phyloP scores from a whole-genome alignment of 805 yeast genomes.

The Candida argentea region DNA sequence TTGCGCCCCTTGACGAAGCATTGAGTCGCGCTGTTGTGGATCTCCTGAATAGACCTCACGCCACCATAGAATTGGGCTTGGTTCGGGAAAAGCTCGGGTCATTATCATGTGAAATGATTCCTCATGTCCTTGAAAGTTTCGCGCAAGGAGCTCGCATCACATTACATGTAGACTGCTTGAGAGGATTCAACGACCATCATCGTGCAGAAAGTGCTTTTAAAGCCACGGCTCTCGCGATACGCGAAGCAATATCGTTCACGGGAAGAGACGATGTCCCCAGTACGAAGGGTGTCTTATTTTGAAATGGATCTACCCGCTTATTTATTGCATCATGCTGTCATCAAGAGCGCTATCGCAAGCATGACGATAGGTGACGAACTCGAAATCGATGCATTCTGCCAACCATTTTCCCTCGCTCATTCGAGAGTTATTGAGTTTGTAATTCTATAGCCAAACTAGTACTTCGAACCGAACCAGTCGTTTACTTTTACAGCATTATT shows the following conservation, averaged over 20 bases:
- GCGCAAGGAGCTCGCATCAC: slow-evolving; percentile 89
- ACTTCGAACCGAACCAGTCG: no score
- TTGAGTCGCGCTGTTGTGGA: slow-evolving; percentile 94
- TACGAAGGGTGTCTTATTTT: slow-evolving; percentile 89
- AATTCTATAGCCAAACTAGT: no score
- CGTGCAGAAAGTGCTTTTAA: slow-evolving; percentile 94
- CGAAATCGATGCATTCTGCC: no score
- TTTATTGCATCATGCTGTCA: no score
- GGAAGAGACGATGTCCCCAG: slow-evolving; percentile 91
- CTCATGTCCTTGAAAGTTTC: slow-evolving; percentile 92
- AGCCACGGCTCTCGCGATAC: slow-evolving; percentile 87
- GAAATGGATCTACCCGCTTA: no score
- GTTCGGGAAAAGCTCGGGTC: slow-evolving; percentile 92
- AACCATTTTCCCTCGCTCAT: no score
- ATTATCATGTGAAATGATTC: slow-evolving; percentile 90
- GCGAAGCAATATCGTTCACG: slow-evolving; percentile 71
- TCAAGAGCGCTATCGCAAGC: no score
- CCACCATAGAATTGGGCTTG: slow-evolving; percentile 81
- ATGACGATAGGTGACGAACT: no score
- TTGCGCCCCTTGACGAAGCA: slow-evolving; percentile 96
- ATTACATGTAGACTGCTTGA: slow-evolving; percentile 84
- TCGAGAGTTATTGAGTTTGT: no score
- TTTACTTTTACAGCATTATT: no score
- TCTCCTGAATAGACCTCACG: slow-evolving; percentile 84
- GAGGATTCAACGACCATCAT: slow-evolving; percentile 95